Evolutionary conservation across 306 rosid genomes (phyloP).

Genomic region (Elaeagnus macrophylla): DNA sequence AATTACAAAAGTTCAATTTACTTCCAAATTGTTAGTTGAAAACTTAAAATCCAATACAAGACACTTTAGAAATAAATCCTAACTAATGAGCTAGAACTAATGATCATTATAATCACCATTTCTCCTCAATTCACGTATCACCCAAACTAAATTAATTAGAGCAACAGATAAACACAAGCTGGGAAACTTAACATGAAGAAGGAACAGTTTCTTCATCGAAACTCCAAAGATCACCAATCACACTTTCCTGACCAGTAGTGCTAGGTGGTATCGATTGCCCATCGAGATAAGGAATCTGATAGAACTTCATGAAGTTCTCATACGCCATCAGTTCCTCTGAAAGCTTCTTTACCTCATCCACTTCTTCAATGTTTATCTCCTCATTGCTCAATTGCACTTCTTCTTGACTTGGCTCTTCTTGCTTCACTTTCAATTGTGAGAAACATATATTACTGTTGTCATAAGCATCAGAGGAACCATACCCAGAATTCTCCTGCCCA

Average conservation of each 20-base stretch:
- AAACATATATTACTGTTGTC: constrained; percentile 2
- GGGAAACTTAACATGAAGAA: background rate
- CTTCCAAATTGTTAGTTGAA: no score
- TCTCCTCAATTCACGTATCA: no score
- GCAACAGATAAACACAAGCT: no score
- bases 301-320: constrained; percentile 74
- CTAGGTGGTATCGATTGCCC: constrained; percentile 44
- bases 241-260: constrained; percentile 35
- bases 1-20: no score
- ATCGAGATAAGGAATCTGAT: constrained; percentile 74
- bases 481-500: constrained; percentile 32
- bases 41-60: no score
- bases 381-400: constrained; percentile 10
- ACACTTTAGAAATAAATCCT: no score
- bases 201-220: constrained; percentile 37
- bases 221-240: constrained; percentile 72
- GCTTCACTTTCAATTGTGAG: constrained; percentile 3
- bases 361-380: constrained; percentile 7
- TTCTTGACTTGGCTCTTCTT: constrained; percentile 12
- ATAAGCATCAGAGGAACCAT: constrained; percentile 30
- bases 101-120: no score
- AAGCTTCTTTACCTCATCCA: constrained; percentile 48
- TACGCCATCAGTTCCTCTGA: constrained; percentile 82
- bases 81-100: no score
- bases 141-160: no score